Evolutionary conservation across 768 basidiomycete species (phyloP), one percentile per base, ranked within the genome.

Genomic region (Chlorophyllum brunneum): DNA sequence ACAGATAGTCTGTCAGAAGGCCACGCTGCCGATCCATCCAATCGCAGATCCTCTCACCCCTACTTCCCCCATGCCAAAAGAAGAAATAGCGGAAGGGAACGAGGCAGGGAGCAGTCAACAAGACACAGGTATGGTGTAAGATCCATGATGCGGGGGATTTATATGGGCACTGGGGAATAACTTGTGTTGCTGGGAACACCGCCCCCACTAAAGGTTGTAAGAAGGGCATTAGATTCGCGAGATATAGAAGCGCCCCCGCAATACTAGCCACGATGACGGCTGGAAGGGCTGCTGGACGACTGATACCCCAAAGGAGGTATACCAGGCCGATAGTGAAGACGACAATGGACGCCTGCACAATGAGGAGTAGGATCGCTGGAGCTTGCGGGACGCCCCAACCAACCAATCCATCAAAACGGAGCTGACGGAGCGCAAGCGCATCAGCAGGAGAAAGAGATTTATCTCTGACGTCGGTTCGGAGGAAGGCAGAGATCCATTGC

Each of bases 111-210:
- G 9, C 27, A 38, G 50, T 18, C n/a, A 51, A 30, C 22, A 44
- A 20, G 23, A 51, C 30, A 9, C 22, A 22, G 33, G n/a, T 23
- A 13, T 41, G 50, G 16, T 51, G 50, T 2, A 43, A 20, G 39
- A 51, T 40, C 50, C 50, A 51, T 11, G 50, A 43, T 3, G 43
- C 24, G 3, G 50, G 50, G 8, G 50, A 51, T 43, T 51, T 51
- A 26, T 43, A 51, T 16, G 50, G 50, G 18, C 50, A 51, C 30
- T 51, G 50, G 22, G 50, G 24, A 16, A 51, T 20, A 18, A 20
- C 41, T 23, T 43, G 16, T 3, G 40, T 51, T 24, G 6, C 33
- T 8, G 50, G 50, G 22, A 43, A 15, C 13, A 51, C 22, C 50
- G 41, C 42, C 10, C 41, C 50, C 4, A 43, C 16, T 31, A 43